Evolutionary conservation across 2,329 filamentous ascomycete species (phyloP).

Genomic region (Arthrinium puccinioides): DNA sequence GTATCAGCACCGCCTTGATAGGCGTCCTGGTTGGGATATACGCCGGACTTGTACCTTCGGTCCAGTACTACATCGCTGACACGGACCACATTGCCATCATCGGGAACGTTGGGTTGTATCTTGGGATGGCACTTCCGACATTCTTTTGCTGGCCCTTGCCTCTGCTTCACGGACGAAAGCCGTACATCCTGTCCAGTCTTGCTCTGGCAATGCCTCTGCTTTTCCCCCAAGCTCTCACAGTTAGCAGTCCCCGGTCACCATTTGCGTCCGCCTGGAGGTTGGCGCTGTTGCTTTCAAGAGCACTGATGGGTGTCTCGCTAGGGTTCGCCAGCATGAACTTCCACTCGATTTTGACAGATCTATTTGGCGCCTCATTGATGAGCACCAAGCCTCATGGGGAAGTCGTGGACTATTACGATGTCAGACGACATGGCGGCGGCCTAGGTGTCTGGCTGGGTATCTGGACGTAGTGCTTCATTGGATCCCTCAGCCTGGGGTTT

Average conservation of each 20-base stretch:
- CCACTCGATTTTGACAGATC: slow-evolving; percentile 61
- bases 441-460: slow-evolving; percentile 74
- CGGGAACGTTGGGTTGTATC: slow-evolving; percentile 67
- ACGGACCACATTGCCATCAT: slow-evolving; percentile 59
- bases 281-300: slow-evolving; percentile 55
- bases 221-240: slow-evolving; percentile 66
- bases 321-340: slow-evolving; percentile 76
- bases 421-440: slow-evolving; percentile 67
- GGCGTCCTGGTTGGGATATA: slow-evolving; percentile 70
- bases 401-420: slow-evolving; percentile 58
- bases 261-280: slow-evolving; percentile 48
- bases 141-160: slow-evolving; percentile 69
- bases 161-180: slow-evolving; percentile 68
- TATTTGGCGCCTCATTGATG: slow-evolving; percentile 72
- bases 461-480: slow-evolving; percentile 73
- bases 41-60: slow-evolving; percentile 69
- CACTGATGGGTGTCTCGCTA: slow-evolving; percentile 59
- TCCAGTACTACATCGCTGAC: slow-evolving; percentile 71
- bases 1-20: slow-evolving; percentile 64
- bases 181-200: slow-evolving; percentile 65
- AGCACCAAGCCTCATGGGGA: slow-evolving; percentile 67
- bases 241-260: slow-evolving; percentile 49
- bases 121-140: slow-evolving; percentile 63
- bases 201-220: slow-evolving; percentile 64
- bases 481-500: slow-evolving; percentile 65